Base-by-base conservation (phyloP, 2,329 filamentous ascomycete species). In the Chaetomium globosum region DNA sequence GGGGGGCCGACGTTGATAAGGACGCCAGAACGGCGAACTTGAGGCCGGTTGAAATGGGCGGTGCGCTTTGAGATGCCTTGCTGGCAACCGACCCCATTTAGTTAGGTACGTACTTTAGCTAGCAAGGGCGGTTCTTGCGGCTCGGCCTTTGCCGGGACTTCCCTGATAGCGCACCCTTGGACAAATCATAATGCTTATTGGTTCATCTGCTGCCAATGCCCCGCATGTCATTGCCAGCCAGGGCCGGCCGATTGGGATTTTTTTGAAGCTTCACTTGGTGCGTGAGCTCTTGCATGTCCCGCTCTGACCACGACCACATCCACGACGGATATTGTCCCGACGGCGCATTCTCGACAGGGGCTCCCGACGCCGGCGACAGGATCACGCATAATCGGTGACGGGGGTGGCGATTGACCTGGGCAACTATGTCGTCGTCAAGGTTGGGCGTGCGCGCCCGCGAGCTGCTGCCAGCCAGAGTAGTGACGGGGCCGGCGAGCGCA, bases 361-460 rank as follows among this genome's bases (percentile, higher is more conserved):
- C 53, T 51, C 4, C n/a, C 28, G 12, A 48, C 59, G 55, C 54
- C 31, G 54, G 51, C 55, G 16, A 36, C 19, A 48, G 53, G 4
- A 56, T 12, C 19, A 48, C 43, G 30, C 19, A 19, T n/a, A 48
- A 48, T 9, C 2, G n/a, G 46, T 23, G 46, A 48, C 19, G n/a
- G 46, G 19, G 21, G 46, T 9, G n/a, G 46, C n/a, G n/a, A 48
- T 23, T 23, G 19, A 10, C 19, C 10, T 23, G n/a, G 46, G 8
- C 46, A 23, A 39, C 58, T 54, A 70, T 71, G 68, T 52, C 67
- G 58, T 64, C 66, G 21, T 48, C 58, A 26, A 61, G 52, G 59
- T 31, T 69, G 51, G 65, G 68, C 21, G 61, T 68, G 49, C 56
- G 65, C 36, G 60, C 67, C 59, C 31, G 64, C 28, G 64, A 53